Evolutionary conservation across 2,329 filamentous ascomycete species (phyloP), one percentile per base, ranked within the genome.

Genomic region (Monosporascus sp.): DNA sequence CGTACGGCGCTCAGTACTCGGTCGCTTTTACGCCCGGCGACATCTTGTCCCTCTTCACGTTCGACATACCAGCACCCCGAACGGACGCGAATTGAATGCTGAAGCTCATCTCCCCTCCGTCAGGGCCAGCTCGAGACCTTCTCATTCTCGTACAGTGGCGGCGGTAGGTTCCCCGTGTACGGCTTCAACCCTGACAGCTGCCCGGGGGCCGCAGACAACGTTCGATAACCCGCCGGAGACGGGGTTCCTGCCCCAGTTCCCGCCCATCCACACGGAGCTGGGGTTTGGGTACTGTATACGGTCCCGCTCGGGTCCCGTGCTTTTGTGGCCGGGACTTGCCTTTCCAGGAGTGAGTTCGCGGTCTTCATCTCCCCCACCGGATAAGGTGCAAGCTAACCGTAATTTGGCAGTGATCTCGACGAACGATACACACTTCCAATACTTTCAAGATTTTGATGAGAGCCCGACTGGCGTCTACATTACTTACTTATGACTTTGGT

Each of bases 81-180:
- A 54, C 64, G 38, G 70, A 71, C 54, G 72, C 72, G 55, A 73
- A 68, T 34, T 79, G 77, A 67, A 74, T 70, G 5, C 61, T 78
- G n/a, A 64, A 72, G 52, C 77, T 80, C 64, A 62, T 74, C 38
- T 69, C 78, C 55, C 76, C 76, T n/a, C 0, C 54, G 52, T 22
- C 60, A 57, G 56, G 54, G 59, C 15, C 64, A 70, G 56, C 65
- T 74, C 6, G 54, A 56, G 38, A 69, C 66, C 3, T 70, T 69
- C 42, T 58, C 47, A 24, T 76, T 60, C 62, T 62, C 50, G n/a
- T 64, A 71, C 50, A 59, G 63, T 3, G 70, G 71, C 17, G 61
- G 61, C 2, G 76, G 76, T 9, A 68, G 56, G 14, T 68, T 70
- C 57, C 51, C 61, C 51, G 68, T 70, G 17, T 18, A 54, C 17